Evolutionary conservation across 2,329 filamentous ascomycete genomes (phyloP).

Genomic region (Stemphylium beticola): DNA sequence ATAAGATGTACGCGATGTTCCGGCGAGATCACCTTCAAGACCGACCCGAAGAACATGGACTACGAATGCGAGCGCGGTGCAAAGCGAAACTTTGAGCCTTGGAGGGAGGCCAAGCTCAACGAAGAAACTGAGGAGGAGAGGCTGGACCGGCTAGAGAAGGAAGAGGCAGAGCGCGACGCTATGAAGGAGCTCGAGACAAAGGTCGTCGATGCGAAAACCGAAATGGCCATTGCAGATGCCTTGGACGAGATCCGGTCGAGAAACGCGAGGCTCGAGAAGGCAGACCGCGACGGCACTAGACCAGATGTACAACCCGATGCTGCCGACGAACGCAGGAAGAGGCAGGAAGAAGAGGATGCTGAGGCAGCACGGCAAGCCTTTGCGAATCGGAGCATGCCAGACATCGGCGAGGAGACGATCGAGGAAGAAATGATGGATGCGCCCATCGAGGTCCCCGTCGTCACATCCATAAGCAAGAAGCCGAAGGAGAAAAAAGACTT

Average conservation of each 20-base stretch:
- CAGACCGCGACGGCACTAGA: slow-evolving; percentile 66
- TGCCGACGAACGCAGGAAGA: slow-evolving; percentile 62
- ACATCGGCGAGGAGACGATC: slow-evolving; percentile 61
- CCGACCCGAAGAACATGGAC: slow-evolving; percentile 94
- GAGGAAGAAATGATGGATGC: slow-evolving; percentile 52
- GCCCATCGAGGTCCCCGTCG: slow-evolving; percentile 39
- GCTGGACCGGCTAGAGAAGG: slow-evolving; percentile 80
- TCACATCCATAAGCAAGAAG: slow-evolving; percentile 72
- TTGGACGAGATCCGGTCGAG: slow-evolving; percentile 91
- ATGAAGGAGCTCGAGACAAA: slow-evolving; percentile 97
- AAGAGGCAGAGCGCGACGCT: slow-evolving; percentile 81
- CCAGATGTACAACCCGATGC: slow-evolving; percentile 62
- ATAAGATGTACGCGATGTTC: slow-evolving; percentile 84
- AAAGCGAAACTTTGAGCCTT: slow-evolving; percentile 91
- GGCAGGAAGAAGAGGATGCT: slow-evolving; percentile 80
- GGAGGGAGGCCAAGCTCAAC: slow-evolving; percentile 70
- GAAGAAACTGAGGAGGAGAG: slow-evolving; percentile 88
- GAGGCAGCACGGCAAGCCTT: slow-evolving; percentile 83
- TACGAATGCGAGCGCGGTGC: slow-evolving; percentile 83
- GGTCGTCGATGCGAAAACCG: slow-evolving; percentile 86
- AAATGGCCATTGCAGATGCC: slow-evolving; percentile 97
- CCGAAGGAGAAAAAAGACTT: slow-evolving; percentile 90
- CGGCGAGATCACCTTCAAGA: slow-evolving; percentile 89
- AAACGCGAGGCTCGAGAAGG: slow-evolving; percentile 85
- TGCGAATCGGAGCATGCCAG: slow-evolving; percentile 49